A percentile compares a stretch with the other conserved stretches of the same genome.
Conservation (phyloP, 75 land plant genomes). For the Sequoiadendron giganteum region DNA sequence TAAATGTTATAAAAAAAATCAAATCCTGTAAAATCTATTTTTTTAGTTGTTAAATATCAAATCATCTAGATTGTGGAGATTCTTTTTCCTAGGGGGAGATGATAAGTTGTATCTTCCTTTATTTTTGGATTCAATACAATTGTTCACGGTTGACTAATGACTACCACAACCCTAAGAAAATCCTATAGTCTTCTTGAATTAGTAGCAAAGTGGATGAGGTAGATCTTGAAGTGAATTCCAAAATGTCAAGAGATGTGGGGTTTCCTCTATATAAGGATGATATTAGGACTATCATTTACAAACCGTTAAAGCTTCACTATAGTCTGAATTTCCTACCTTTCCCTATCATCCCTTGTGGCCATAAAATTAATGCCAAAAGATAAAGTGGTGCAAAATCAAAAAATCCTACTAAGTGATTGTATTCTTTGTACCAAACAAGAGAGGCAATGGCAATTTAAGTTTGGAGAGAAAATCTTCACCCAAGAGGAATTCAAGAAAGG, state of each 20-base stretch:
- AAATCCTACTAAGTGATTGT: not conserved
- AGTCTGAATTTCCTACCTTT: not conserved
- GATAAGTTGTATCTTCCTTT: not conserved
- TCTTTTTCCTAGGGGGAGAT: too few relatives aligned
- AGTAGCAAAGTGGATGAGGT: not conserved
- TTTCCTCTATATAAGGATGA: not conserved
- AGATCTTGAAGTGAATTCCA: constrained; percentile 19
- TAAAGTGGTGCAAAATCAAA: too few relatives aligned
- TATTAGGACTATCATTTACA: not conserved
- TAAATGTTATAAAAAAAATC: too few relatives aligned
- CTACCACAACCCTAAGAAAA: not conserved
- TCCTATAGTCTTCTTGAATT: not conserved
- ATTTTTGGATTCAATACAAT: not conserved
- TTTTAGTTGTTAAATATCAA: too few relatives aligned
- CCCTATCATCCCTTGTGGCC: not conserved
- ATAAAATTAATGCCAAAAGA: not conserved
- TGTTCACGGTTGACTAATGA: not conserved
- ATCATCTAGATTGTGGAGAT: too few relatives aligned
- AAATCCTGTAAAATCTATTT: too few relatives aligned
- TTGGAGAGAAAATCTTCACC: not conserved
- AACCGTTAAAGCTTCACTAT: not conserved
- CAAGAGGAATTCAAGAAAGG: not conserved
- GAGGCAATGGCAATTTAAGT: not conserved
- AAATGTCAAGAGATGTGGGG: constrained; percentile 13
- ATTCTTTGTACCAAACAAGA: not conserved